Evolutionary conservation across 352 stramenopile genomes (phyloP), one percentile per base, ranked within the genome.

Genomic region (Pythium plurisporium): DNA sequence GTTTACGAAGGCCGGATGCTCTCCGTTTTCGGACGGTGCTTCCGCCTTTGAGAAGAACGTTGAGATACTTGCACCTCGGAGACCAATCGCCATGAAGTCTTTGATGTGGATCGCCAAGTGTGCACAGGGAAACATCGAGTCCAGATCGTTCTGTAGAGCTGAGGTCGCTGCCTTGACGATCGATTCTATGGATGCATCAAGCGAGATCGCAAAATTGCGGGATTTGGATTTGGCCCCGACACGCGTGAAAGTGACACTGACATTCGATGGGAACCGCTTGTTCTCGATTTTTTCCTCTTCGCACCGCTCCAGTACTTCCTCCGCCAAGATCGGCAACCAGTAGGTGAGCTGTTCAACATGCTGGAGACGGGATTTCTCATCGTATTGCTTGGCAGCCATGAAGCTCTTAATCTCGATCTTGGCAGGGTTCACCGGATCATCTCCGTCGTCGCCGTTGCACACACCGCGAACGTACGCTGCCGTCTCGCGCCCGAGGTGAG

Each of bases 211-310:
- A 5, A 94, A 64, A 47, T 79, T 75, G 22, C 59, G 67, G 1
- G 69, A 70, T 42, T 72, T 73, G 15, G 80, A 66, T 52, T 87
- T 90, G 1, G 83, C 70, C 25, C 69, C 76, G 0, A 62, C 60
- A 4, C 77, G 75, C 0, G 74, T 79, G 49, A 65, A 85, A 22
- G 81, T 72, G 17, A 92, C 62, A 14, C 69, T 72, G 19, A 89
- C 54, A 25, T 86, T 74, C 25, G 73, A 76, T 4, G 84, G 84
- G 38, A 91, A 87, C 23, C 84, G 76, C 50, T 86, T 85, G 69
- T 88, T 90, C 59, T 91, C 84, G 26, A 72, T 59, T 27, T 76
- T 74, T 52, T 94, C 84, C 64, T 91, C 79, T 49, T 94, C 80
- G 41, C 76, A 87, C n/a, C 84, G 79, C 55, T 89, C 65, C 15